Base-by-base conservation (phyloP, 2,329 filamentous ascomycete species). In the Lasiodiplodia hormozganensis region DNA sequence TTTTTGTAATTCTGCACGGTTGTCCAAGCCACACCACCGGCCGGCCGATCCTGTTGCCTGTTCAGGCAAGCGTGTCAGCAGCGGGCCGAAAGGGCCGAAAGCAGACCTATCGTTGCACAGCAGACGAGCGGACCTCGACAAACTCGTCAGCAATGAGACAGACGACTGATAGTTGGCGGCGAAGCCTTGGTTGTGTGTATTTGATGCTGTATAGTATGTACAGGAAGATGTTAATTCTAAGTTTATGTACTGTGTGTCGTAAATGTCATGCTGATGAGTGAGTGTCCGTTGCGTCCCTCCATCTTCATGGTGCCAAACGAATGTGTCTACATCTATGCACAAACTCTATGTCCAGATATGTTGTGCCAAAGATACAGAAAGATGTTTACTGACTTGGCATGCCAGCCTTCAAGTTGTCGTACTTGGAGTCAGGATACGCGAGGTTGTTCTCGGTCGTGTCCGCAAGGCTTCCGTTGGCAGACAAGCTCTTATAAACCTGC, bases 381-480 rank as follows among this genome's bases (percentile, higher is more conserved):
- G 14, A 8, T 2, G 11, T 21, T 38, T 68, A 77, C 69, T 80
- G 75, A 6, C 71, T 70, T 7, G 77, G 76, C 74, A 82, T 81
- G 12, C 82, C 82, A 2, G 75, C 78, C 70, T 76, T 80, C 68
- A 87, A 60, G 74, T 88, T 89, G 18, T 86, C 84, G 71, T 84
- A 89, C 73, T 82, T 80, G n/a, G 83, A 86, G 53, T 82, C 77
- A 0, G 86, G 85, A 74, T 87, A 88, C 49, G 78, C 74, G 66
- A 87, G 71, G 62, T 79, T 77, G 72, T 89, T 89, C 69, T 79
- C 68, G 36, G 72, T 76, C 47, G 80, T 76, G 70, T 88, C 84
- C 70, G 88, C 76, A 53, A 77, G 75, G 34, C 74, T 72, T n/a
- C 79, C 78, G 38, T 76, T 74, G 43, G 73, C 77, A 4, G 81